phyloP scores from a whole-genome alignment of 768 basidiomycete genomes.

The Dentipellis sp. region DNA sequence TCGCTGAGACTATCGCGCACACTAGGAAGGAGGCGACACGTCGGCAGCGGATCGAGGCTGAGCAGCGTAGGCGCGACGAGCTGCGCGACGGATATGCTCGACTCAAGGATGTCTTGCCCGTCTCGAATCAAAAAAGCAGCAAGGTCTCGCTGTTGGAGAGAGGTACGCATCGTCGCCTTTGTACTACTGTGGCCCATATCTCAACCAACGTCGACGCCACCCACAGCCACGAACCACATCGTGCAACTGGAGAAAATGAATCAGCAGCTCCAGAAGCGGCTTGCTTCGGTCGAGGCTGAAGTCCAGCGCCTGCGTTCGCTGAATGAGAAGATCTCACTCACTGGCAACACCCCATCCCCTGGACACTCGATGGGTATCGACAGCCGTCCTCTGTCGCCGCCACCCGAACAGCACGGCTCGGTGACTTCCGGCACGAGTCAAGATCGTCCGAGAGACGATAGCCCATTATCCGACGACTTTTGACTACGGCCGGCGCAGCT shows the following conservation, averaged over 20 bases:
- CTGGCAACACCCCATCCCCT: conserved; percentile 48
- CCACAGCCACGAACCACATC: conserved; percentile 71
- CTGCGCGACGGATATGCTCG: conserved; percentile 84
- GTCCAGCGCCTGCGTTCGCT: conserved; percentile 60
- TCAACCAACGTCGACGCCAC: background rate
- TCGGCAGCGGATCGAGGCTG: conserved; percentile 81
- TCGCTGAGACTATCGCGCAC: conserved; percentile 64
- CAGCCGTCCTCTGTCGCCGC: conserved; percentile 51
- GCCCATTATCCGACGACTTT: conserved; percentile 25
- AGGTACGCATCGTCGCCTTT: conserved; percentile 38
- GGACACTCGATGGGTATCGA: conserved; percentile 32
- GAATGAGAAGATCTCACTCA: conserved; percentile 79
- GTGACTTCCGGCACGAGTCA: conserved; percentile 51
- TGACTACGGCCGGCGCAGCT: conserved; percentile 18
- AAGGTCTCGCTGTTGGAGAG: conserved; percentile 84
- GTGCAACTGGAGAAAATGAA: conserved; percentile 62
- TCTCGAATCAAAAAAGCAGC: conserved; percentile 85
- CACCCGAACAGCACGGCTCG: conserved; percentile 37
- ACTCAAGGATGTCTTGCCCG: conserved; percentile 79
- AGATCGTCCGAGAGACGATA: conserved; percentile 54
- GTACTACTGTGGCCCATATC: background rate
- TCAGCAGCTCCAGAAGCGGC: conserved; percentile 59
- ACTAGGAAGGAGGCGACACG: conserved; percentile 79
- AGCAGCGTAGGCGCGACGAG: conserved; percentile 83
- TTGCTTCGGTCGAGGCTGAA: conserved; percentile 58